Conservation (phyloP, 1,284 basidiomycete species). For the Melampsora americana region DNA sequence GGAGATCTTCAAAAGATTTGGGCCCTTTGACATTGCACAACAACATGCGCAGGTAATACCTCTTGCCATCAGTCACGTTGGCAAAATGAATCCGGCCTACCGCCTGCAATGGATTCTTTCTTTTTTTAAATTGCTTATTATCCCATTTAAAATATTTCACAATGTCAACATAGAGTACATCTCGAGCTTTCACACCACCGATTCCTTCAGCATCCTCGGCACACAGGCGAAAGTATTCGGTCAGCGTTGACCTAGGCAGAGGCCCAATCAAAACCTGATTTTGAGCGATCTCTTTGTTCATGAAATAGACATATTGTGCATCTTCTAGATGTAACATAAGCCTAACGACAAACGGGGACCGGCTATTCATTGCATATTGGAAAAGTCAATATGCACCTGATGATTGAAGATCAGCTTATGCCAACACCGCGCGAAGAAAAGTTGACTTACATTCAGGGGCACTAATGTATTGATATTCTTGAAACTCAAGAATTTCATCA, state of each 20-base stretch:
- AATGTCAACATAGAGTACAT: neutral
- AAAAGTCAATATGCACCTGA: slow-evolving; percentile 1
- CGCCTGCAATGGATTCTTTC: too few relatives aligned
- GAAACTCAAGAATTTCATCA: neutral
- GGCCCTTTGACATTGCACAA: too few relatives aligned
- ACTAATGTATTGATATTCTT: slow-evolving; percentile 2
- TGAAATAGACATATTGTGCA: neutral
- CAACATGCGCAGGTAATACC: too few relatives aligned
- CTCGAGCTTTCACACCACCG: neutral
- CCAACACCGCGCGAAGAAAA: too few relatives aligned
- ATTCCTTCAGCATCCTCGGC: neutral
- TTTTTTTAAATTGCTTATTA: too few relatives aligned
- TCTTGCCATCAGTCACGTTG: too few relatives aligned
- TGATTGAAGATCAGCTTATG: neutral
- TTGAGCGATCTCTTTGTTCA: neutral
- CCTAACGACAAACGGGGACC: neutral
- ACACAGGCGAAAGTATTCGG: neutral
- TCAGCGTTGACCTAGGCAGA: neutral
- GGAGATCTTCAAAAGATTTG: too few relatives aligned
- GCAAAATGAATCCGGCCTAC: too few relatives aligned
- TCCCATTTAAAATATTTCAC: neutral
- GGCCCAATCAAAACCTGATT: neutral
- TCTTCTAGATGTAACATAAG: neutral
- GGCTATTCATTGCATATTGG: neutral
- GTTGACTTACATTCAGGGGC: neutral